Conservation (phyloP, 2,329 filamentous ascomycete genomes). For the Cordyceps fumosorosea region DNA sequence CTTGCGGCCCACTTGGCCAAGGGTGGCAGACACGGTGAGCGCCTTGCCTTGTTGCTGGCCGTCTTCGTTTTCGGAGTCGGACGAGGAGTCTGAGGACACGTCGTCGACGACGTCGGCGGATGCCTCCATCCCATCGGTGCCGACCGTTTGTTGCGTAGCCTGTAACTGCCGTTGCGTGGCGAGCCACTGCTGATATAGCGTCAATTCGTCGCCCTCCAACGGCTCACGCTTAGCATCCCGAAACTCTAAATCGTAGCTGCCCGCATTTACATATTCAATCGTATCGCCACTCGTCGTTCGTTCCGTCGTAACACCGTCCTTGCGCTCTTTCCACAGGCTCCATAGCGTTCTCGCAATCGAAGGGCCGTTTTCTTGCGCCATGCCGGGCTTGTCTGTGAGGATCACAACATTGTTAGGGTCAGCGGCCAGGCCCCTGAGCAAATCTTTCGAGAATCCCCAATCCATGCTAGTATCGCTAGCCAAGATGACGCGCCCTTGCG, state of each 20-base stretch:
- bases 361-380: conserved; percentile 32
- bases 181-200: conserved; percentile 85
- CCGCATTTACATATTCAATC: conserved; percentile 60
- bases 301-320: conserved; percentile 56
- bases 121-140: conserved; percentile 60
- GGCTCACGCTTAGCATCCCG: conserved; percentile 55
- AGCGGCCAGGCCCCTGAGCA: conserved; percentile 66
- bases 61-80: conserved; percentile 82
- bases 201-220: conserved; percentile 68
- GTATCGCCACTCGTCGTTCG: conserved; percentile 47
- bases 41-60: conserved; percentile 87
- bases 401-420: conserved; percentile 80
- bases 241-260: conserved; percentile 55
- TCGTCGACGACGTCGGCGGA: conserved; percentile 73
- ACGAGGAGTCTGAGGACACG: conserved; percentile 77
- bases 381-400: conserved; percentile 67
- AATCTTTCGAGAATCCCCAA: conserved; percentile 88
- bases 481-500: conserved; percentile 67
- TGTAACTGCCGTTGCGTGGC: conserved; percentile 83
- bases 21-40: conserved; percentile 77
- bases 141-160: conserved; percentile 67
- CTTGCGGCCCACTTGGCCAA: conserved; percentile 77
- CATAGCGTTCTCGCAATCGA: conserved; percentile 71
- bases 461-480: conserved; percentile 86
- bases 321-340: conserved; percentile 68